phyloP scores from a whole-genome alignment of 805 yeast genomes.

The Saturnispora sanitii region DNA sequence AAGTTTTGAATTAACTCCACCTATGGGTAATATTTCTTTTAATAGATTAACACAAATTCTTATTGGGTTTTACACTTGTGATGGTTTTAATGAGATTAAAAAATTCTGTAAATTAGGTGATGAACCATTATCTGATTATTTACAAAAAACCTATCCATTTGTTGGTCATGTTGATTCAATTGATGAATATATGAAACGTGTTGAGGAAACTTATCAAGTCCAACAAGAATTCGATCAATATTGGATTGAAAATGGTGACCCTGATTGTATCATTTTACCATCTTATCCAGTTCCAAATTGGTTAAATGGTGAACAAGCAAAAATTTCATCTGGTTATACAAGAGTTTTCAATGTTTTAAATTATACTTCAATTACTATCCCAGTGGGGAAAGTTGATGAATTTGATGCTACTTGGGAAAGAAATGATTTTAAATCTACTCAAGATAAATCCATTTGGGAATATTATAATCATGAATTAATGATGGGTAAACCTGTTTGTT shows the following conservation, averaged over 20 bases:
- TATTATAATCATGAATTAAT: conserved; percentile 34
- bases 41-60: conserved; percentile 21
- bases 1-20: too few species aligned
- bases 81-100: conserved; percentile 21
- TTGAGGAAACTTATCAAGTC: conserved; percentile 25
- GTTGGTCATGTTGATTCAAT: conserved; percentile 15
- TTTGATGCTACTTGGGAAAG: conserved; percentile 28
- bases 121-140: conserved; percentile 22
- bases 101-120: conserved; percentile 20
- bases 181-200: conserved; percentile 33
- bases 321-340: conserved; percentile 42
- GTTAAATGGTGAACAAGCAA: conserved; percentile 30
- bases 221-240: conserved; percentile 31
- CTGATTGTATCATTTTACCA: conserved; percentile 44
- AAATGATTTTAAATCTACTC: conserved; percentile 24
- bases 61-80: conserved; percentile 18
- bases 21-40: conserved; percentile 22
- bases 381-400: conserved; percentile 33
- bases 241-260: conserved; percentile 26
- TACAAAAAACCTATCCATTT: conserved; percentile 14
- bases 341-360: conserved; percentile 45
- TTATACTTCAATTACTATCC: conserved; percentile 36
- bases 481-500: conserved; percentile 41
- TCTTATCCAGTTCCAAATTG: conserved; percentile 35
- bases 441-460: conserved; percentile 30